Conservation (phyloP, 108 stramenopile species). For the Cyclotella cryptica region DNA sequence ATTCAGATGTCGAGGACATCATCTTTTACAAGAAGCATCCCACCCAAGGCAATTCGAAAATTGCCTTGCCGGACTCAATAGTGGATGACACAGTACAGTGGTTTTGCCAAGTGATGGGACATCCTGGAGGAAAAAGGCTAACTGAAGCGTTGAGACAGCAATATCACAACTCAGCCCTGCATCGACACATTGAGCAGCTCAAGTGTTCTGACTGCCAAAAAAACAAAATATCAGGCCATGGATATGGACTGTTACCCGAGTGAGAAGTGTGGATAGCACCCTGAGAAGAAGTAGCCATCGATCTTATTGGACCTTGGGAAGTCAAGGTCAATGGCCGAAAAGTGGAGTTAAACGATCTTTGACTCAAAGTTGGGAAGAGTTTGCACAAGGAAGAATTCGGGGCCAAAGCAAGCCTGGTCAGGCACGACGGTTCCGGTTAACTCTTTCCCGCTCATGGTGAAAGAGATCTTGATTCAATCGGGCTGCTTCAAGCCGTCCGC, state of each 20-base stretch:
- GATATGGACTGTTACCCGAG: constrained; percentile 15
- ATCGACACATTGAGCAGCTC: not conserved
- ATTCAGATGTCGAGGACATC: constrained; percentile 1
- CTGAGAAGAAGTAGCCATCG: constrained; percentile 1
- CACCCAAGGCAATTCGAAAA: not conserved
- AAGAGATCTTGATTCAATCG: too few species aligned
- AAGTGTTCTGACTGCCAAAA: constrained; percentile 1
- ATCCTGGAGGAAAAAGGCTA: constrained; percentile 7
- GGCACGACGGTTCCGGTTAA: too few species aligned
- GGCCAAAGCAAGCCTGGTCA: too few species aligned
- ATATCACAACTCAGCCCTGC: not conserved
- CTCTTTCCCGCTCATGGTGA: too few species aligned
- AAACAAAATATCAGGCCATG: constrained; percentile 1
- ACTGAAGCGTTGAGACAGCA: not conserved
- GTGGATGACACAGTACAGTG: not conserved
- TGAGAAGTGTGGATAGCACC: not conserved
- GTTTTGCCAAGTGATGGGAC: constrained; percentile 12
- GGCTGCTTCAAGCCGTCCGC: too few species aligned
- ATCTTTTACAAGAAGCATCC: constrained; percentile 6
- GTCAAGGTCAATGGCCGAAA: constrained; percentile 6
- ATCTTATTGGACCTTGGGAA: constrained; percentile 23
- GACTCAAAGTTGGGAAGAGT: too few species aligned
- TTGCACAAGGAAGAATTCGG: too few species aligned
- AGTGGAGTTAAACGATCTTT: constrained; percentile 29
- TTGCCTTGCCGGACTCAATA: constrained; percentile 6